phyloP scores from a whole-genome alignment of 176 grass and related monocot species.

The Saccharum officinarum region DNA sequence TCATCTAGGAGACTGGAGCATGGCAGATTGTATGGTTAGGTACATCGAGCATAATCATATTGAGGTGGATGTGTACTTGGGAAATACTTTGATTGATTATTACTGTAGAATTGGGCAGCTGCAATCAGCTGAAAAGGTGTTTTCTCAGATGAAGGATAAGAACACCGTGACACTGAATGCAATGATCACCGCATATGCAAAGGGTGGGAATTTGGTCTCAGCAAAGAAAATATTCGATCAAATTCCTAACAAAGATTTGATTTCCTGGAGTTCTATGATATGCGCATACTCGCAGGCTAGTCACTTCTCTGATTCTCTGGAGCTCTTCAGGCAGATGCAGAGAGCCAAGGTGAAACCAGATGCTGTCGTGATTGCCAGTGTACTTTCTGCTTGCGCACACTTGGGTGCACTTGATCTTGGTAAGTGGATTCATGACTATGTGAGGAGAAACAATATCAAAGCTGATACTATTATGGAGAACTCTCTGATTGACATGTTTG shows the following conservation, averaged over 20 bases:
- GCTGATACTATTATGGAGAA: slow-evolving; percentile 42
- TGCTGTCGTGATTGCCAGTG: slow-evolving; percentile 37
- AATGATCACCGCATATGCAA: slow-evolving; percentile 57
- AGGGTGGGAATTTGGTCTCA: slow-evolving; percentile 40
- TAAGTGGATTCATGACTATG: slow-evolving; percentile 52
- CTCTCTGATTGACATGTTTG: slow-evolving; percentile 49
- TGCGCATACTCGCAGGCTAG: slow-evolving; percentile 48
- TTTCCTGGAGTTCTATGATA: slow-evolving; percentile 66
- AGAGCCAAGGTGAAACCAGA: slow-evolving; percentile 52
- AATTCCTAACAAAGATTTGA: slow-evolving; percentile 52
- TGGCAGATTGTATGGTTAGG: slow-evolving; percentile 45
- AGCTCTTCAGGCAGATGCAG: slow-evolving; percentile 54
- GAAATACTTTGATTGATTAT: slow-evolving; percentile 58
- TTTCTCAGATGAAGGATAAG: slow-evolving; percentile 45
- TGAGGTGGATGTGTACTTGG: slow-evolving; percentile 58
- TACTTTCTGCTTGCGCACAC: slow-evolving; percentile 50
- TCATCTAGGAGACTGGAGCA: slow-evolving; percentile 49
- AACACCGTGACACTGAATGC: slow-evolving; percentile 45
- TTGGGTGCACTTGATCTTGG: slow-evolving; percentile 47
- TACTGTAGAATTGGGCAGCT: slow-evolving; percentile 34
- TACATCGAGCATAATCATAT: slow-evolving; percentile 47
- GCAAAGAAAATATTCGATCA: slow-evolving; percentile 50
- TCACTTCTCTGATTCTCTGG: slow-evolving; percentile 49
- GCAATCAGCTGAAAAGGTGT: slow-evolving; percentile 45
- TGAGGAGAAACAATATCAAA: slow-evolving; percentile 45